These are phyloP conservation scores for Pugionium cornutum DNA, from an alignment of 345 rosid genomes.

Conservation along the genomic window DNA sequence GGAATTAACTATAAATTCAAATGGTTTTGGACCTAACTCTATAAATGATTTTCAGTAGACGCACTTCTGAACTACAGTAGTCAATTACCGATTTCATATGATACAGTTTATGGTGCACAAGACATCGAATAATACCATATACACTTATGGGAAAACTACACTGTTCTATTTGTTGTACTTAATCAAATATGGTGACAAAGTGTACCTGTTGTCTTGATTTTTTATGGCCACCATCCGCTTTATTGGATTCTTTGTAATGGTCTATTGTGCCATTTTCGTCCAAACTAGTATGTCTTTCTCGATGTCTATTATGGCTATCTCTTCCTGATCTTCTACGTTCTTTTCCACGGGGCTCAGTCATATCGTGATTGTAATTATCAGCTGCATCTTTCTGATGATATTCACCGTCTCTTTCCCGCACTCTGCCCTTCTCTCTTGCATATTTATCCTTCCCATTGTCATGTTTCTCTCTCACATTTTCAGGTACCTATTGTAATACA, in stretches of 20 bases:
- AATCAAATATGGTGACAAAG: slow-evolving; percentile 14
- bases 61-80: no score
- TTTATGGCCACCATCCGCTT: slow-evolving; percentile 56
- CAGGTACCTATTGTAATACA: slow-evolving; percentile 55
- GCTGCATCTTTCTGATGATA: slow-evolving; percentile 54
- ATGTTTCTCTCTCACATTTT: slow-evolving; percentile 68
- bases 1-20: neutral
- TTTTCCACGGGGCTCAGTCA: slow-evolving; percentile 43
- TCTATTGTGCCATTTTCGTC: slow-evolving; percentile 63
- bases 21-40: slow-evolving; percentile 14
- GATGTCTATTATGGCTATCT: slow-evolving; percentile 58
- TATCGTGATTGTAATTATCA: slow-evolving; percentile 48
- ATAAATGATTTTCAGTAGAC: neutral
- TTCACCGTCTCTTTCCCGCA: slow-evolving; percentile 60
- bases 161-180: slow-evolving; percentile 6
- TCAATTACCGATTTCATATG: neutral
- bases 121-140: neutral
- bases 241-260: slow-evolving; percentile 51
- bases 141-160: neutral
- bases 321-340: slow-evolving; percentile 62
- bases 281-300: slow-evolving; percentile 58
- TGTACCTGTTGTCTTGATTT: slow-evolving; percentile 62
- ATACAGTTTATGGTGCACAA: slow-evolving; percentile 4
- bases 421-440: slow-evolving; percentile 68
- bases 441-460: slow-evolving; percentile 65